These are phyloP conservation scores for Leccinum subrobustum DNA, from an alignment of 1,284 basidiomycete species.

Conservation along the genomic window DNA sequence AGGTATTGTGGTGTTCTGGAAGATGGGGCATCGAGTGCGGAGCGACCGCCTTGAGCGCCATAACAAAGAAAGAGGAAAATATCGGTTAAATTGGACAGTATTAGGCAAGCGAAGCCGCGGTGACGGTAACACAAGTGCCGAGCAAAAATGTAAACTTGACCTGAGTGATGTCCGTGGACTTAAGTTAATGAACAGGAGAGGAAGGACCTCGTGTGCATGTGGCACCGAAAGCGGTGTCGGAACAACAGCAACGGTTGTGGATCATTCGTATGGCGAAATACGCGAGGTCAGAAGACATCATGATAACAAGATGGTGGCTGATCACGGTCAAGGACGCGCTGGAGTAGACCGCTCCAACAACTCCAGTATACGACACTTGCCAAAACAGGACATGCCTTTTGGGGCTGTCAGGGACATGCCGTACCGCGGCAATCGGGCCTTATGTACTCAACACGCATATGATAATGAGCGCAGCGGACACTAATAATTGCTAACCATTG, in stretches of 20 bases:
- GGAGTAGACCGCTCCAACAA: background rate
- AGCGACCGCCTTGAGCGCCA: slow-evolving; percentile 22
- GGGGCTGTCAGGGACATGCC: slow-evolving; percentile 22
- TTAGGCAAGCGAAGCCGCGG: slow-evolving; percentile 39
- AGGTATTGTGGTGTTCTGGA: slow-evolving; percentile 24
- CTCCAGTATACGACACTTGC: slow-evolving; percentile 22
- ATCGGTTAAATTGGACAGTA: slow-evolving; percentile 32
- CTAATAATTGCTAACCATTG: slow-evolving; percentile 3
- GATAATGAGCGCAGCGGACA: slow-evolving; percentile 2
- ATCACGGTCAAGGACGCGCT: slow-evolving; percentile 15
- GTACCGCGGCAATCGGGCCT: slow-evolving; percentile 31
- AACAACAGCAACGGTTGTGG: slow-evolving; percentile 20
- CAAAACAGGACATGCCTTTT: slow-evolving; percentile 31
- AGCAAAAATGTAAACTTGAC: slow-evolving; percentile 29
- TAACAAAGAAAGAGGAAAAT: slow-evolving; percentile 36
- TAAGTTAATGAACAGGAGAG: slow-evolving; percentile 38
- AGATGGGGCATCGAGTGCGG: slow-evolving; percentile 26
- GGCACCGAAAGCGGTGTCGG: slow-evolving; percentile 34
- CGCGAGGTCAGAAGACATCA: slow-evolving; percentile 9
- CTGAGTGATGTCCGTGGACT: slow-evolving; percentile 38
- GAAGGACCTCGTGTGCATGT: slow-evolving; percentile 39
- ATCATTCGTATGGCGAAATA: slow-evolving; percentile 20
- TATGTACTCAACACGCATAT: slow-evolving; percentile 14
- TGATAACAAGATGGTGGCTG: slow-evolving; percentile 11
- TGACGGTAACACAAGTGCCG: slow-evolving; percentile 38